A percentile compares a stretch with the other conserved stretches of the same genome.
These are phyloP conservation scores for Trichoderma gracile DNA, from an alignment of 2,329 filamentous ascomycete genomes.

Conservation along the genomic window DNA sequence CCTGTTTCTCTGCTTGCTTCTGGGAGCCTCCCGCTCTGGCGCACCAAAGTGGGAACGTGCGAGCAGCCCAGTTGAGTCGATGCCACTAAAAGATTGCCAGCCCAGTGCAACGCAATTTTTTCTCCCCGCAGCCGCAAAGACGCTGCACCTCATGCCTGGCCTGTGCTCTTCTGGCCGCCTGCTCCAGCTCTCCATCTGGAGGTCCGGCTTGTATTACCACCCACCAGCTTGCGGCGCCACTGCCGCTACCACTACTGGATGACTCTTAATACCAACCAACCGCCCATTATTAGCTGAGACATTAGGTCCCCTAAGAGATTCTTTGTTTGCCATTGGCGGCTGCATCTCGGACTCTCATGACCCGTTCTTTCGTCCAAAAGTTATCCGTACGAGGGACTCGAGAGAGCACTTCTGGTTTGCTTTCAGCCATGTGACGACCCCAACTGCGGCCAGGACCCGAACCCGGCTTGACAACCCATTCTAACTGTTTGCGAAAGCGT, in stretches of 20 bases:
- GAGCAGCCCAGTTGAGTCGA: not conserved
- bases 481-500: no score
- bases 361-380: no score
- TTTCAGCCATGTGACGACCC: no score
- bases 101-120: slow-evolving; percentile 24
- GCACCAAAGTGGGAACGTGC: not conserved
- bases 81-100: slow-evolving; percentile 18
- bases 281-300: not conserved
- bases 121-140: slow-evolving; percentile 14
- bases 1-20: not conserved
- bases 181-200: not conserved
- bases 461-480: no score
- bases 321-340: slow-evolving; percentile 26
- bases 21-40: slow-evolving; percentile 5
- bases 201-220: no score
- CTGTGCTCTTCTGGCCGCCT: not conserved
- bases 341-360: slow-evolving; percentile 30
- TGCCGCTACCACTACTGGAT: not conserved
- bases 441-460: no score
- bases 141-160: slow-evolving; percentile 8
- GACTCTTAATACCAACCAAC: not conserved
- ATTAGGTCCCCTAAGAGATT: not conserved
- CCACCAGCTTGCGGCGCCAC: no score
- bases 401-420: no score
- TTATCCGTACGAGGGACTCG: no score